These are phyloP conservation scores for Eucalyptus cloeziana DNA, from an alignment of 345 rosid genomes.

Conservation along the genomic window DNA sequence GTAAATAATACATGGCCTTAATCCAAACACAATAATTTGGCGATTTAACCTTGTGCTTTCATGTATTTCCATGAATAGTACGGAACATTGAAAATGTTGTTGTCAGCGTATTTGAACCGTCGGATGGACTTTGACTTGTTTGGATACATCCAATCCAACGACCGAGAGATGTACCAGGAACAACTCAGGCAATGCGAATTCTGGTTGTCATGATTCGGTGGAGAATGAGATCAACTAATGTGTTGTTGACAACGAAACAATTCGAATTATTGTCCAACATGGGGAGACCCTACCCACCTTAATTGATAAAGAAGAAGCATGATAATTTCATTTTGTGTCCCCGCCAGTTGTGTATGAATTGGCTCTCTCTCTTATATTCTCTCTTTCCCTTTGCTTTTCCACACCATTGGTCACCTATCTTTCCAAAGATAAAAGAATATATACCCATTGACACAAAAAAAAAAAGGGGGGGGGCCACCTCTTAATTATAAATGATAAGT, in stretches of 20 bases:
- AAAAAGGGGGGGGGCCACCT: rapidly evolving
- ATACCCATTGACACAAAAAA: neutral
- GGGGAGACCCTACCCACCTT: neutral
- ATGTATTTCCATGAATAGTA: neutral
- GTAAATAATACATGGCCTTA: neutral
- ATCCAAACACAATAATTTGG: neutral
- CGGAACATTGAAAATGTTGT: neutral
- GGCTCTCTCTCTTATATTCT: neutral
- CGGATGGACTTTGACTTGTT: neutral
- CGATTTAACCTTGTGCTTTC: neutral
- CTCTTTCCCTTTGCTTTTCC: neutral
- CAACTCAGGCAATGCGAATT: neutral
- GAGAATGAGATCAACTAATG: neutral
- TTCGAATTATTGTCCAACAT: neutral
- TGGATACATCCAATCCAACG: neutral
- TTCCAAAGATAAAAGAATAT: neutral
- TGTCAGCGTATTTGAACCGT: neutral
- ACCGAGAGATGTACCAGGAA: neutral
- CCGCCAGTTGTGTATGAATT: neutral
- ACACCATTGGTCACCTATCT: neutral
- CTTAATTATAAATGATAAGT: neutral
- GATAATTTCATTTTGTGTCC: neutral
- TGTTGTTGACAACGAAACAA: neutral
- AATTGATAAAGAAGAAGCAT: neutral
- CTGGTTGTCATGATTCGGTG: neutral